Conservation (phyloP, 2,329 filamentous ascomycete genomes). For the Mycosphaerella sp. region DNA sequence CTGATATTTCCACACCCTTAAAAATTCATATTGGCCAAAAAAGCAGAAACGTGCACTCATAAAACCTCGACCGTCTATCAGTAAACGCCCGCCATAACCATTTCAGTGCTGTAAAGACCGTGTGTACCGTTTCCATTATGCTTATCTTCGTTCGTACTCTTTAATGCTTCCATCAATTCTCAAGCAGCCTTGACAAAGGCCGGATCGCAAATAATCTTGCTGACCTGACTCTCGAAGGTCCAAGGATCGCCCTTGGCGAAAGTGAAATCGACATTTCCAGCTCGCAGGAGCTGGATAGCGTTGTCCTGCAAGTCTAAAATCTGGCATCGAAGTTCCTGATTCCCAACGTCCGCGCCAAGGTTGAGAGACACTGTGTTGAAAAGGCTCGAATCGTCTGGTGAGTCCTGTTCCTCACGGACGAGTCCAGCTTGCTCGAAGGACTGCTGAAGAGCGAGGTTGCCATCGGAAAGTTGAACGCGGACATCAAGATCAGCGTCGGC, state of each 20-base stretch:
- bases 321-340: constrained; percentile 15
- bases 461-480: constrained; percentile 11
- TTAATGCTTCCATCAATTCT: too few relatives aligned
- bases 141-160: too few relatives aligned
- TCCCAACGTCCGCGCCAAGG: constrained; percentile 7
- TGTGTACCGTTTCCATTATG: too few relatives aligned
- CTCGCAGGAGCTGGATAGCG: constrained; percentile 8
- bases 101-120: too few relatives aligned
- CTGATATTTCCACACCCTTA: too few relatives aligned
- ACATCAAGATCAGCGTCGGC: constrained; percentile 4
- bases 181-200: background rate
- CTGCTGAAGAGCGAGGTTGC: constrained; percentile 14
- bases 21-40: too few relatives aligned
- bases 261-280: constrained; percentile 12
- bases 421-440: constrained; percentile 8
- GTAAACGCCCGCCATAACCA: too few relatives aligned
- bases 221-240: constrained; percentile 12
- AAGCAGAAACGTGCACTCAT: too few relatives aligned
- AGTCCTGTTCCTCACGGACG: constrained; percentile 7
- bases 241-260: constrained; percentile 16
- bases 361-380: constrained; percentile 12
- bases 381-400: constrained; percentile 5
- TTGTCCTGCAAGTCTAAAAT: constrained; percentile 9
- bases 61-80: too few relatives aligned
- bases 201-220: constrained; percentile 13